Evolutionary conservation across 2,329 filamentous ascomycete genomes (phyloP).

Genomic region (Nemania sp.): DNA sequence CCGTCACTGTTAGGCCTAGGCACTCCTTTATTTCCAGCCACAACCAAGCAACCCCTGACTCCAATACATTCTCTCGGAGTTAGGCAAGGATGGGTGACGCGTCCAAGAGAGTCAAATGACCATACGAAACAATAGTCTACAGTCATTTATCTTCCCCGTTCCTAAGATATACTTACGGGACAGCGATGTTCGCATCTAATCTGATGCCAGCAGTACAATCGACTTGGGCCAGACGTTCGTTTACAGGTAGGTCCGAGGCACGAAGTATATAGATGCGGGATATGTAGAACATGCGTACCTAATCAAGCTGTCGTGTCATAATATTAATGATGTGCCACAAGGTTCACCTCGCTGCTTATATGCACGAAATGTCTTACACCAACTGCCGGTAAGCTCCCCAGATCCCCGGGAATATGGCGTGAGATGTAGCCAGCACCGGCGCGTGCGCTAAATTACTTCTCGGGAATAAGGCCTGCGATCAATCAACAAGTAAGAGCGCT

Average conservation of each 20-base stretch:
- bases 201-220: not conserved
- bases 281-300: not conserved
- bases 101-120: too few species aligned
- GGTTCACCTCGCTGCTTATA: constrained; percentile 18
- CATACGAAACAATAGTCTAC: too few species aligned
- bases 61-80: not conserved
- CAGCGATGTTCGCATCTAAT: not conserved
- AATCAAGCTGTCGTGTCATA: not conserved
- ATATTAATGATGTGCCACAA: constrained; percentile 5
- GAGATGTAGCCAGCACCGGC: constrained; percentile 10
- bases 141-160: not conserved
- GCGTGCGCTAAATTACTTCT: constrained; percentile 13
- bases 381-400: constrained; percentile 27
- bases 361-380: constrained; percentile 24
- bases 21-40: not conserved
- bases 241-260: not conserved
- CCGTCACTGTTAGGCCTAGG: not conserved
- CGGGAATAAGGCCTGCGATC: not conserved
- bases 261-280: not conserved
- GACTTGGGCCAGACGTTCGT: not conserved
- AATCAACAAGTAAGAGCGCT: too few species aligned
- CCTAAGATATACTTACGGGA: not conserved
- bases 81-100: not conserved
- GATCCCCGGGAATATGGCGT: constrained; percentile 22
- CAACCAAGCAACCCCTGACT: not conserved